Evolutionary conservation across 2,329 filamentous ascomycete genomes (phyloP), one percentile per base, ranked within the genome.

Genomic region (Calonectria fujianensis): DNA sequence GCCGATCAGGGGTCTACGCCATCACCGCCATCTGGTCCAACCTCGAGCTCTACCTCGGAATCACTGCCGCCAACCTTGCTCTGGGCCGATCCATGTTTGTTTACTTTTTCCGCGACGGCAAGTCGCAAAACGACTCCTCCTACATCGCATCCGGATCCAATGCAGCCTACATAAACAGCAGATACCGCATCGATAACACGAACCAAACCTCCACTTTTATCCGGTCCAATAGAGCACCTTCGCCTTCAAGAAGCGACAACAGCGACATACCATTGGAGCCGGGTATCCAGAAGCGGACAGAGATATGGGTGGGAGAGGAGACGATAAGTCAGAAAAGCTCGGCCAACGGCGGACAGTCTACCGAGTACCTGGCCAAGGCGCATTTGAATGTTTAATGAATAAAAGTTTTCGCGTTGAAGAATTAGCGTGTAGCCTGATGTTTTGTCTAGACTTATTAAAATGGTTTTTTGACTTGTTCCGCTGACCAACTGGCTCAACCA

Each of bases 1-100:
- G 24, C 31, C 2, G 24, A 14, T 24, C 18, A 85, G 83, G 80
- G 73, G 77, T 80, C 7, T 85, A 83, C 54, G 80, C 79, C 48
- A 82, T 83, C 14, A 82, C 83, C 1, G 85, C 84, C 35, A 84
- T 85, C 50, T 86, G 84, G 84, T 85, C 82, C 16, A 81, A 85
- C 13, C 75, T 85, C 57, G 85, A 87, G 74, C 81, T 84, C 0
- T 82, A 83, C 31, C 77, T 87, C 0, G 85, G 84, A 32, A 85
- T 86, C 24, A 81, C 85, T 9, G 84, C 82, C n/a, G 85, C 78
- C 37, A 83, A 83, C 27, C 80, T 82, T 8, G 75, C 78, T 9
- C 75, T 79, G 6, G 73, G 78, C n/a, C 75, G 78, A 24, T 79
- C 78, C 1, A 77, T 79, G 29, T 78, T 73, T n/a, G 70, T 57